Conservation (phyloP, 768 basidiomycete species). For the Russula vinacea region DNA sequence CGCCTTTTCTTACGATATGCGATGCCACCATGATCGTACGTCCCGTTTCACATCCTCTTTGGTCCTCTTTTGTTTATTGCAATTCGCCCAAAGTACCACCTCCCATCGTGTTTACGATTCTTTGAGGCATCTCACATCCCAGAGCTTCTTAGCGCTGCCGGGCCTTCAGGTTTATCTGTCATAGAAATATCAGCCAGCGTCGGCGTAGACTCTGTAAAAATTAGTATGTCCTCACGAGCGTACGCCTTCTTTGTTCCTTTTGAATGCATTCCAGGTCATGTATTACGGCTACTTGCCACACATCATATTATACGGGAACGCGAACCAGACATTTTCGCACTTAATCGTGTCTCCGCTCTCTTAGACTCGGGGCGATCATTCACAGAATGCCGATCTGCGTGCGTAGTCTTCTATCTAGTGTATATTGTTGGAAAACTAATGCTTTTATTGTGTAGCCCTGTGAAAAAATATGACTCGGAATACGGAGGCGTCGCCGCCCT, state of each 20-base stretch:
- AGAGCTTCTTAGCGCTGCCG: slow-evolving; percentile 67
- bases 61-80: not conserved
- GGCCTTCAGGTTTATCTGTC: slow-evolving; percentile 51
- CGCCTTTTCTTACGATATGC: slow-evolving; percentile 67
- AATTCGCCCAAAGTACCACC: slow-evolving; percentile 51
- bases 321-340: slow-evolving; percentile 66
- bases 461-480: slow-evolving; percentile 57
- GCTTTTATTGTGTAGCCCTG: slow-evolving; percentile 42
- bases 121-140: slow-evolving; percentile 68
- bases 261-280: slow-evolving; percentile 50
- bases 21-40: slow-evolving; percentile 70
- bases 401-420: slow-evolving; percentile 16
- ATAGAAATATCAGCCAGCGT: slow-evolving; percentile 41
- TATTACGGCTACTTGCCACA: slow-evolving; percentile 71
- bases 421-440: not conserved
- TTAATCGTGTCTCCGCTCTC: slow-evolving; percentile 65
- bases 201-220: slow-evolving; percentile 45
- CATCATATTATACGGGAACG: slow-evolving; percentile 73
- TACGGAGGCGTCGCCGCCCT: slow-evolving; percentile 68
- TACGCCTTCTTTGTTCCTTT: not conserved
- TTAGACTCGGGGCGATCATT: slow-evolving; percentile 65
- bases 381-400: slow-evolving; percentile 50
- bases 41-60: slow-evolving; percentile 1
- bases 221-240: slow-evolving; percentile 42
- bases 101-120: slow-evolving; percentile 71